Percentiles rank a stretch among this genome's conserved stretches.
Evolutionary conservation across 2,329 filamentous ascomycete genomes (phyloP).

Genomic region (Neocucurbitaria cava): DNA sequence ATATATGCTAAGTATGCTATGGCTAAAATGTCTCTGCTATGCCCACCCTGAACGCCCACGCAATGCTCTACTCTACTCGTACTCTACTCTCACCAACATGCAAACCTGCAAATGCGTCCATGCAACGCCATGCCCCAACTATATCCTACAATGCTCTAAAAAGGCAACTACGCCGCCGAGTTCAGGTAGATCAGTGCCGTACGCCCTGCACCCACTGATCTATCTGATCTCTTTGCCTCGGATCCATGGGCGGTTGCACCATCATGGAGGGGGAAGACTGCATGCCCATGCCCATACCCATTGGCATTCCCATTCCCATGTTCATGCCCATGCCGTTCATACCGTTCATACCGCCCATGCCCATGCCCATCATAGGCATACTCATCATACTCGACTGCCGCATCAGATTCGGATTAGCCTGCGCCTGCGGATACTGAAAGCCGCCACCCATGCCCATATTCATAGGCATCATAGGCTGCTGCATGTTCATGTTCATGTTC

Average conservation of each 20-base stretch:
- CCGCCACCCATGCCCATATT: constrained; percentile 7
- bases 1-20: too few species aligned
- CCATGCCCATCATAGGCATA: constrained; percentile 14
- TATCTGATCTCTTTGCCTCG: constrained; percentile 62
- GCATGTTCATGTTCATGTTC: constrained; percentile 24
- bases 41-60: too few species aligned
- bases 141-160: too few species aligned
- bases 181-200: constrained; percentile 18
- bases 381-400: constrained; percentile 6
- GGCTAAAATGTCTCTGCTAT: too few species aligned
- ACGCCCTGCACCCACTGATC: constrained; percentile 65
- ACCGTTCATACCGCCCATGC: constrained; percentile 23
- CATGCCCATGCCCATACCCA: constrained; percentile 21
- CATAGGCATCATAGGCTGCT: constrained; percentile 15
- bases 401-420: constrained; percentile 1
- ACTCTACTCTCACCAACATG: too few species aligned
- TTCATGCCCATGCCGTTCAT: constrained; percentile 24
- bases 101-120: too few species aligned
- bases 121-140: not conserved
- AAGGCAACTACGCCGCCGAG: too few species aligned
- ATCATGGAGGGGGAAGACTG: constrained; percentile 26
- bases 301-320: constrained; percentile 16
- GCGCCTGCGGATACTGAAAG: not conserved
- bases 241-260: constrained; percentile 49
- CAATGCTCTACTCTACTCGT: too few species aligned